Base-by-base conservation (phyloP, 2,329 filamentous ascomycete species). In the Pseudogymnoascus destructans region DNA sequence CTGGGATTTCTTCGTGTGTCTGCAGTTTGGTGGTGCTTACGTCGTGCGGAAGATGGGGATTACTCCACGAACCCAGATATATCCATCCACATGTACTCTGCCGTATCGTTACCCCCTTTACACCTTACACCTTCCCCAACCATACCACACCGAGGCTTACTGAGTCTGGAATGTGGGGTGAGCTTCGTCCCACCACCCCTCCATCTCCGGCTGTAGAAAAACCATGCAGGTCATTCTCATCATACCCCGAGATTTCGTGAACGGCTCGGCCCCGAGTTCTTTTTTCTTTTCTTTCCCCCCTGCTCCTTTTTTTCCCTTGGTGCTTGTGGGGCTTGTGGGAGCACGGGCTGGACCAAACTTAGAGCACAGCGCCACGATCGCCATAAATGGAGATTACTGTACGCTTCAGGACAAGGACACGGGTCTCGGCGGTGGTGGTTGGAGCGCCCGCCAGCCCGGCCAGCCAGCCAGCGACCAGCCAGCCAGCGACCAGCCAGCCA, bases 61-160 rank as follows among this genome's bases (percentile, higher is more conserved):
- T 49, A 49, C 42, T 27, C 42, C 42, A 49, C 42, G 42, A 49
- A 49, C 27, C 42, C 42, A 49, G 42, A 49, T 49, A 49, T 49
- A 49, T 49, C 42, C 42, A 49, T 49, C 42, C 42, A 49, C 42
- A 49, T 49, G 42, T 49, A 49, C 42, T 49, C 42, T 49, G 42
- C 42, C 23, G 42, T 49, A 49, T 27, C 42, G n/a, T 49, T 11
- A 2, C 27, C 23, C 21, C 21, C 42, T 23, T 27, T 36, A 35
- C 32, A 35, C 32, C 23, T 25, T 38, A 42, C 38, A 42, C 38
- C 17, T 21, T 21, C 38, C 38, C 21, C 35, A 36, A 17, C 35
- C 35, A 36, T 49, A 15, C 42, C 42, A 49, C 42, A 49, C 42
- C 23, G 42, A 49, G 42, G 42, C 23, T 49, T 49, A 49, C 42